Evolutionary conservation across 306 rosid species (phyloP).

Genomic region (Cucumis cinereus): DNA sequence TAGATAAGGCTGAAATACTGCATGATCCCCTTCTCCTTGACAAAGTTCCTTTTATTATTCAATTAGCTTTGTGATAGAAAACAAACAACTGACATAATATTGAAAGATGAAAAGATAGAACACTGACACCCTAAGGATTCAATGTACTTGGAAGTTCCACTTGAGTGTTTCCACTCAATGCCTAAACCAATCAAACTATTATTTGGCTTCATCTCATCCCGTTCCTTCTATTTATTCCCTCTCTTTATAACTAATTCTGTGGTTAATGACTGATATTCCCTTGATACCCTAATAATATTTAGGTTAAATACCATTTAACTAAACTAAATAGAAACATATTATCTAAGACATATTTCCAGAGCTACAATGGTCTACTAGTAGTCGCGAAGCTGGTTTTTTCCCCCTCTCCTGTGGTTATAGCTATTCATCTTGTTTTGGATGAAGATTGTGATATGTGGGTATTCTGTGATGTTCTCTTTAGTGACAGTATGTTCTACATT

Average conservation of each 20-base stretch:
- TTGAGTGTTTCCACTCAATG: not conserved
- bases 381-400: not conserved
- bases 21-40: not conserved
- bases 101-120: not conserved
- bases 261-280: not conserved
- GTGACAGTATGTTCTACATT: not conserved
- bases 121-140: not conserved
- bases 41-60: not conserved
- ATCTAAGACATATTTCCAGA: not conserved
- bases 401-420: not conserved
- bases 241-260: not conserved
- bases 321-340: not conserved
- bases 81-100: not conserved
- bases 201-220: not conserved
- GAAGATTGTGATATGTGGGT: not conserved
- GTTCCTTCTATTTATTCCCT: not conserved
- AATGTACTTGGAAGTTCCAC: not conserved
- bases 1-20: not conserved
- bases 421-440: not conserved
- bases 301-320: not conserved
- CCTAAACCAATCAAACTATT: not conserved
- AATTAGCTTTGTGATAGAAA: not conserved
- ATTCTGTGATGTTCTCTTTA: not conserved
- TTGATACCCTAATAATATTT: not conserved
- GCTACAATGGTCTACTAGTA: not conserved